A percentile compares a stretch with the other conserved stretches of the same genome.
phyloP scores from a whole-genome alignment of 2,329 filamentous ascomycete genomes.

The Fusarium sp. region DNA sequence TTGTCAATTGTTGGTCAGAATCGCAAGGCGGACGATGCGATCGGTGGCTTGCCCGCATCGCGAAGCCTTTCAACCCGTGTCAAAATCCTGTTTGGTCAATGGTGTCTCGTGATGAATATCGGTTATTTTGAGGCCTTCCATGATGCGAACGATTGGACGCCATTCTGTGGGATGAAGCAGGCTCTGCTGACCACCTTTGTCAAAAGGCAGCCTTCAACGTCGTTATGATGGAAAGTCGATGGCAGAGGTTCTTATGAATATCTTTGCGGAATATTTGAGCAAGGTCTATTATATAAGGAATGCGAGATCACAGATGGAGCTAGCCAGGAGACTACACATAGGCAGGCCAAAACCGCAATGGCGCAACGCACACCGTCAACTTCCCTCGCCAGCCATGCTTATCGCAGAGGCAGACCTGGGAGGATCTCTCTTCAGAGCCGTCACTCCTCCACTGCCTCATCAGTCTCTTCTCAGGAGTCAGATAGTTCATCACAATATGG shows the following conservation, averaged over 20 bases:
- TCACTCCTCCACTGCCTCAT: neutral
- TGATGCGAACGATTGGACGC: neutral
- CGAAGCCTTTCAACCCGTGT: neutral
- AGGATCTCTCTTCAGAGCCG: rapidly evolving
- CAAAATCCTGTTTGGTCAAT: neutral
- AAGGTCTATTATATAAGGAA: neutral
- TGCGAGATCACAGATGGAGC: neutral
- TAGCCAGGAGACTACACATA: neutral
- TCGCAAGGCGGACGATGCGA: neutral
- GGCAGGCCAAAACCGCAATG: neutral
- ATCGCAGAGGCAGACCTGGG: rapidly evolving
- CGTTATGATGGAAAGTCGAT: no score
- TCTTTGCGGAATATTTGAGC: neutral
- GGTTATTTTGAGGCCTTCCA: neutral
- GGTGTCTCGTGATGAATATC: neutral
- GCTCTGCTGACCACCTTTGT: neutral
- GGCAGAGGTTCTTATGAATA: neutral
- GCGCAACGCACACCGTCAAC: neutral
- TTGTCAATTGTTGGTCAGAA: neutral
- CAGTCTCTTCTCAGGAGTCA: neutral
- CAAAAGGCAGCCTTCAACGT: rapidly evolving
- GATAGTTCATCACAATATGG: neutral
- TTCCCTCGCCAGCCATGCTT: no score
- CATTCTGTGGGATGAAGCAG: neutral
- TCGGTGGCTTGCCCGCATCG: rapidly evolving